phyloP scores from a whole-genome alignment of 1,139 yeast genomes.

The Kurtzmaniella natalensis region DNA sequence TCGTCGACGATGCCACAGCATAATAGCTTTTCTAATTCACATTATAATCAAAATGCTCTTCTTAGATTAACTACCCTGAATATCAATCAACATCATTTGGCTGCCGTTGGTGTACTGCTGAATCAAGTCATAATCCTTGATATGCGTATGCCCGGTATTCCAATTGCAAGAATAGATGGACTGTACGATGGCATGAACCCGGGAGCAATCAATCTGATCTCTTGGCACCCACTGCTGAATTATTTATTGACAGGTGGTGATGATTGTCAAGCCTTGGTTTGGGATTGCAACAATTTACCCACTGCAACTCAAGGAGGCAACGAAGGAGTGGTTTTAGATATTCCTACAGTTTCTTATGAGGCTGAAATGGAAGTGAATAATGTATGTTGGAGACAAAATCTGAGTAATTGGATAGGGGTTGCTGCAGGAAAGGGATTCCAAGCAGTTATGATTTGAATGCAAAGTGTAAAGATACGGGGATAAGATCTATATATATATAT shows the following conservation, averaged over 20 bases:
- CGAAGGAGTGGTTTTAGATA: slow-evolving; percentile 22
- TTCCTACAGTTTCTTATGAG: slow-evolving; percentile 52
- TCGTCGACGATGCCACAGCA: background rate
- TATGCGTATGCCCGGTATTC: slow-evolving; percentile 84
- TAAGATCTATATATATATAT: too few relatives aligned
- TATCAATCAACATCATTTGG: slow-evolving; percentile 71
- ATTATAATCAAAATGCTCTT: slow-evolving; percentile 52
- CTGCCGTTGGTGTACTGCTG: slow-evolving; percentile 74
- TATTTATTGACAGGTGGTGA: slow-evolving; percentile 75
- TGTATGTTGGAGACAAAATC: slow-evolving; percentile 62
- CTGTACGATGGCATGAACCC: slow-evolving; percentile 50
- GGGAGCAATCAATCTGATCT: slow-evolving; percentile 62
- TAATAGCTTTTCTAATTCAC: slow-evolving; percentile 2
- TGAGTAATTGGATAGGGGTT: slow-evolving; percentile 78
- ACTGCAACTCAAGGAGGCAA: slow-evolving; percentile 5
- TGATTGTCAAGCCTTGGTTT: slow-evolving; percentile 83
- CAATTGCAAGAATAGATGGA: slow-evolving; percentile 63
- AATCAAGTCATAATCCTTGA: slow-evolving; percentile 69
- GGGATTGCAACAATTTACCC: slow-evolving; percentile 57
- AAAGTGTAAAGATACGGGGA: too few relatives aligned
- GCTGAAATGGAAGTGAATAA: slow-evolving; percentile 71
- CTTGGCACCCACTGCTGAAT: slow-evolving; percentile 81
- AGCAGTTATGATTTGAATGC: too few relatives aligned
- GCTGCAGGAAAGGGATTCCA: slow-evolving; percentile 80
- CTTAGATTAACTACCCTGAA: slow-evolving; percentile 76